Base-by-base conservation (phyloP, 2,329 filamentous ascomycete genomes). In the Didymella segeticola region DNA sequence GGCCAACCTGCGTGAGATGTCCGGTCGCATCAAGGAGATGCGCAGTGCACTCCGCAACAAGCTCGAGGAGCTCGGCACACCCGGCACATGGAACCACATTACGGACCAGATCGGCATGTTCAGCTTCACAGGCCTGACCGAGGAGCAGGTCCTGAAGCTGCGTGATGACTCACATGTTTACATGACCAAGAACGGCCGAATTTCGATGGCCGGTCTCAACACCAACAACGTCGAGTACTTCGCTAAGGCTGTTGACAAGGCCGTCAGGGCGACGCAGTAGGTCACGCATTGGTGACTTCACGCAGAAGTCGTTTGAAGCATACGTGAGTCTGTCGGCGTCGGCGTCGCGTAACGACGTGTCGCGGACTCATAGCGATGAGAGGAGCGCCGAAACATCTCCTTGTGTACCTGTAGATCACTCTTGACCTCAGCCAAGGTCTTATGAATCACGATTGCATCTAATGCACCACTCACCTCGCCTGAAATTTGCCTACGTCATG, bases 91-190 rank as follows among this genome's bases (percentile, higher is more conserved):
- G 95, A 91, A 93, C 71, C 95, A 99, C 79, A 96, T 99, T 74
- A 97, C 93, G 14, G 90, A 96, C 69, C 95, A 99, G 83, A 99
- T 99, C 72, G 95, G 95, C 79, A 99, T 99, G 95, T 99, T 99
- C 80, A 93, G 89, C 75, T 99, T 96, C 76, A 96, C 91, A 1
- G 91, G 91, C 11, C 78, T 96, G 73, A 84, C 75, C 11, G 89
- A 92, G 78, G 73, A 84, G 58, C 90, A 95, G 73, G 90, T 93
- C 7, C 65, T 83, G 64, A 86, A 85, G 77, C 79, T 95, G 57
- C 83, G 88, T 46, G 81, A 86, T 57, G 84, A 90, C 43, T 85
- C 82, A 55, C 90, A 95, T 75, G 82, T 95, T 47, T 95, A 95
- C 79, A 93, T 93, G 80, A 98, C 93, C 63, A 97, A 97, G 85